Evolutionary conservation across 768 basidiomycete species (phyloP), one percentile per base, ranked within the genome.

Genomic region (Termitomyces sp.): DNA sequence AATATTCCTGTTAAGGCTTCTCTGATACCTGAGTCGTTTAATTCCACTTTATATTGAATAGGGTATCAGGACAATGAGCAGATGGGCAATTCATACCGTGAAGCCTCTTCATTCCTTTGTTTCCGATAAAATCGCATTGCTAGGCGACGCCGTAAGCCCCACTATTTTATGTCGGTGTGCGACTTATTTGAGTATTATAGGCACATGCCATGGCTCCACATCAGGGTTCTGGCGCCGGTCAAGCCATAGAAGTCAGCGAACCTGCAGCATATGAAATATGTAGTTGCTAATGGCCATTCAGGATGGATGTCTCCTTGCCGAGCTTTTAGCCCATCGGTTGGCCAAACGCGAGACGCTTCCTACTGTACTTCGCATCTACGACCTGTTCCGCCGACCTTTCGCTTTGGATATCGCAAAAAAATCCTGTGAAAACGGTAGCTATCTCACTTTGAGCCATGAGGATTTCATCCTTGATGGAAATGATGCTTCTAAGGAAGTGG

Each of bases 201-300:
- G 76, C 77, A 35, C 77, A 79, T 64, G 76, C 77, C 10, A 79
- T 78, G 76, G 68, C 70, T 2, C 73, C 79, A 5, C 75, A 78
- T 67, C 73, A 75, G 59, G 79, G 77, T n/a, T 75, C 77, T 10
- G 78, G 78, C 30, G 77, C 78, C n/a, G 78, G 77, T 3, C 77
- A 79, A 63, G 78, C 76, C 9, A 73, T 79, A 44, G 78, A 79
- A 63, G 75, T 74, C 60, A 14, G 52, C 38, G 28, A 50, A 2
- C 48, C n/a, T 52, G 22, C 22, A 14, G 22, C 6, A 8, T 26
- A 8, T 26, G 6, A 20, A 49, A 26, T 13, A 16, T 32, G 11
- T 3, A 28, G 24, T 22, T 18, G 8, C 22, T 48, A 1, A 16
- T n/a, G 20, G 10, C n/a, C 40, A n/a, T 43, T 26, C 49, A 77